A percentile compares a stretch with the other conserved stretches of the same genome.
Conservation (phyloP, 2,329 filamentous ascomycete species). For the Laburnicola sp. region DNA sequence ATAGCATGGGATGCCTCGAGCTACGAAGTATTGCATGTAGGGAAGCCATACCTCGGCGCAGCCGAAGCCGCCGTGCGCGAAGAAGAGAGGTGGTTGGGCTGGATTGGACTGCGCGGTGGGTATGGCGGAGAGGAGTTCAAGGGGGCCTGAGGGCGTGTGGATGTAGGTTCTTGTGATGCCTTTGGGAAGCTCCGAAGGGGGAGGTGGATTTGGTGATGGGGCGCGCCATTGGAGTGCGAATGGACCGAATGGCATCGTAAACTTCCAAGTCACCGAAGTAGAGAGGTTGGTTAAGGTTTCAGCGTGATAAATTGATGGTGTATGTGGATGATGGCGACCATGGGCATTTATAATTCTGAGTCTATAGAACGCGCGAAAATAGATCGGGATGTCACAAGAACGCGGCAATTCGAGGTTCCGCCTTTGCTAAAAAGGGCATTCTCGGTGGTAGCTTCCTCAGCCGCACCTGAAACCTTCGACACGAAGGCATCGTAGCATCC, state of each 20-base stretch:
- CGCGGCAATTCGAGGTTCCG: too few relatives aligned
- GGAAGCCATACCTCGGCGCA: constrained; percentile 57
- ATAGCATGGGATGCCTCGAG: constrained; percentile 53
- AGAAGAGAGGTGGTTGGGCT: constrained; percentile 50
- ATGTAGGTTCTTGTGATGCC: constrained; percentile 52
- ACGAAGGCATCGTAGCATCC: too few relatives aligned
- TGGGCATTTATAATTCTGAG: too few relatives aligned
- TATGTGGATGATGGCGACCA: too few relatives aligned
- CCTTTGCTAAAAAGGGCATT: too few relatives aligned
- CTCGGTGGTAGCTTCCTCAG: too few relatives aligned
- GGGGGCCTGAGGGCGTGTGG: constrained; percentile 48
- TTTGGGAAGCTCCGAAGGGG: constrained; percentile 41
- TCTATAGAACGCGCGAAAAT: too few relatives aligned
- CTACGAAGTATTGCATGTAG: constrained; percentile 56
- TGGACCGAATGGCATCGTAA: constrained; percentile 31
- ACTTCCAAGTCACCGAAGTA: too few relatives aligned
- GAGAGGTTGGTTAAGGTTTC: not conserved
- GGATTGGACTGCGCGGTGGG: constrained; percentile 21
- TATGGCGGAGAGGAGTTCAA: constrained; percentile 56
- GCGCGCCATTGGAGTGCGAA: constrained; percentile 35
- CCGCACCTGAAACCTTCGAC: too few relatives aligned
- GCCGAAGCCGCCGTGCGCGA: constrained; percentile 60
- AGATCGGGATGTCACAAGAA: too few relatives aligned
- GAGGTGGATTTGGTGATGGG: constrained; percentile 29
- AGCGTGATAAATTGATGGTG: not conserved